Evolutionary conservation across 1,284 basidiomycete genomes (phyloP), one percentile per base, ranked within the genome.

Genomic region (Boletus calvinii): DNA sequence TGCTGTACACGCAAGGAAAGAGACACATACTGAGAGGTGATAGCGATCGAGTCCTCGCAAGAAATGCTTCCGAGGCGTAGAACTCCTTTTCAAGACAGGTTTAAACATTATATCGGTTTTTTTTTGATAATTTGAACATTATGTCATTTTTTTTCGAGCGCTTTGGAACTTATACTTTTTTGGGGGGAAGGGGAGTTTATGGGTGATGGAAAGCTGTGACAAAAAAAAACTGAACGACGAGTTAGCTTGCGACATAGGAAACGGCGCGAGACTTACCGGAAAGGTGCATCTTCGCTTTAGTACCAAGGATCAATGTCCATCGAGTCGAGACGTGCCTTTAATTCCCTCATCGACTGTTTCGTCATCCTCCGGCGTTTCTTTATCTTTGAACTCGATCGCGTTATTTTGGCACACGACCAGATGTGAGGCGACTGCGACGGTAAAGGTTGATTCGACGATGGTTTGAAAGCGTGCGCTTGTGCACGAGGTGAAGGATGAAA

Each of bases 361-460:
- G 37, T 49, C 46, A 56, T 46, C 41, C 41, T 52, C 37, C 22
- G 48, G 26, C 39, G 40, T 24, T 9, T 50, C 59, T 45, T 40
- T 13, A 7, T 26, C 44, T 57, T 56, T 8, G 39, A 48, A 38
- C 31, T 34, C 18, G 46, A 59, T 46, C 47, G 53, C 4, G 63
- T 52, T 50, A 64, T 66, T 46, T 54, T 50, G 10, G 53, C 53
- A 51, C 62, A 62, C 32, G 62, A 51, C 56, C 61, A 66, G 12
- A 52, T 31, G 6, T 38, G 40, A 40, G 31, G 42, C 4, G n/a
- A 20, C 0, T 22, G 32, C 3, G 11, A 9, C 18, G 17, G 6
- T 5, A 18, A 50, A 44, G 17, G 17, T 7, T 29, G 45, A 37
- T 4, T 12, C 12, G 35, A n/a, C 10, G 46, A 26, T 24, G 39